Percentiles rank a stretch among this genome's conserved stretches.
Evolutionary conservation across 1,139 yeast species (phyloP).

Genomic region (Nakaseomyces kungkrabaensis): DNA sequence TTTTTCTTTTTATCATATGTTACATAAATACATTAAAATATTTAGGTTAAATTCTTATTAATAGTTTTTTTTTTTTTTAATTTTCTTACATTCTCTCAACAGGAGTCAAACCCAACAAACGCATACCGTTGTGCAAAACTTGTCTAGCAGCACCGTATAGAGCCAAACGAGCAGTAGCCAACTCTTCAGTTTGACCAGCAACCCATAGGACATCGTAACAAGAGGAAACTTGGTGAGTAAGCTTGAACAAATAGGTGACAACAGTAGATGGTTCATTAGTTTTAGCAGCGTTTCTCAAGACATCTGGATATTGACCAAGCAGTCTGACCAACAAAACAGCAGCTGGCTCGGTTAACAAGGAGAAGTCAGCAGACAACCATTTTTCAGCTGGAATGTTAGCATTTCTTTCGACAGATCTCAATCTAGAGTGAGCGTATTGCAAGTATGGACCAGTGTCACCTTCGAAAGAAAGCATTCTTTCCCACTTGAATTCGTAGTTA

Average conservation of each 20-base stretch:
- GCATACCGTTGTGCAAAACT: constrained; percentile 86
- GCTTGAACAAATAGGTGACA: constrained; percentile 85
- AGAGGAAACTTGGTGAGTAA: constrained; percentile 89
- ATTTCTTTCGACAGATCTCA: constrained; percentile 89
- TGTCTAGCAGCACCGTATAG: constrained; percentile 86
- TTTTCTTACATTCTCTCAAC: constrained; percentile 83
- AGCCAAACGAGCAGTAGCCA: constrained; percentile 89
- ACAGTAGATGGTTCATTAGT: constrained; percentile 90
- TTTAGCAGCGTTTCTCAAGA: constrained; percentile 70
- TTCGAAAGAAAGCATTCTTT: constrained; percentile 95
- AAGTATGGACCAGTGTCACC: constrained; percentile 99
- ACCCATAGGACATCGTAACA: constrained; percentile 97
- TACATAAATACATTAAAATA: background rate
- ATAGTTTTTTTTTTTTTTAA: background rate
- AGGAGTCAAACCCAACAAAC: constrained; percentile 84
- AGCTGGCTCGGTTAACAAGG: constrained; percentile 65
- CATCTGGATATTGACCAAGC: constrained; percentile 88
- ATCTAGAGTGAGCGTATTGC: constrained; percentile 97
- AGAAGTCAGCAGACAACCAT: constrained; percentile 51
- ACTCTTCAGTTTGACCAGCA: constrained; percentile 83
- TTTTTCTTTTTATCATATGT: background rate
- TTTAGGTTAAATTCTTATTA: background rate
- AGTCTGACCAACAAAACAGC: constrained; percentile 67
- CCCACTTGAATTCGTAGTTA: constrained; percentile 96
- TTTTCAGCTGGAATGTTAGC: constrained; percentile 34